phyloP scores from a whole-genome alignment of 2,329 filamentous ascomycete genomes.

The Pseudopithomyces maydicus region DNA sequence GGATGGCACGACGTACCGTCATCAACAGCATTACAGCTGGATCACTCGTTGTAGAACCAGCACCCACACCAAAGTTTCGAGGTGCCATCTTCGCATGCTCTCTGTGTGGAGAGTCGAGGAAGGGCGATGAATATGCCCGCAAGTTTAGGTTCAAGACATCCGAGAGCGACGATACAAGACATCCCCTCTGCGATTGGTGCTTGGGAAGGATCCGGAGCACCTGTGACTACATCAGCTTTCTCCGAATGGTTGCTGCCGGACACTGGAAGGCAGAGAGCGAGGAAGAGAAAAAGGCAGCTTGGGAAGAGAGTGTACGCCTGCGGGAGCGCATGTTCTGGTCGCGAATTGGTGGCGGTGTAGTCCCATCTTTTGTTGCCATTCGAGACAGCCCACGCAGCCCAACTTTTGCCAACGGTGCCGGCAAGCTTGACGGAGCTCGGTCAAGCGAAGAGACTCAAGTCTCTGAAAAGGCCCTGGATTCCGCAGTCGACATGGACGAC shows the following conservation, averaged over 20 bases:
- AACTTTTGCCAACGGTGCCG: conserved; percentile 28
- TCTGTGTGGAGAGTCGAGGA: conserved; percentile 83
- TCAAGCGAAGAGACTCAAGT: conserved; percentile 36
- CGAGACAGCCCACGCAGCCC: conserved; percentile 41
- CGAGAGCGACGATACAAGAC: conserved; percentile 84
- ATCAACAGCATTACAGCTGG: conserved; percentile 83
- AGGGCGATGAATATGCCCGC: conserved; percentile 71
- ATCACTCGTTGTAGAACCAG: conserved; percentile 83
- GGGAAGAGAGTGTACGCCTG: conserved; percentile 91
- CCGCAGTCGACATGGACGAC: conserved; percentile 29
- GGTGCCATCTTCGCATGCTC: conserved; percentile 73
- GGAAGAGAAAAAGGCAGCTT: conserved; percentile 83
- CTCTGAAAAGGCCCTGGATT: conserved; percentile 25
- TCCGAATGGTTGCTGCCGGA: conserved; percentile 89
- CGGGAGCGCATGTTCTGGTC: conserved; percentile 98
- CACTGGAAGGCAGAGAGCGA: conserved; percentile 85
- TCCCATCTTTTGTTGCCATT: conserved; percentile 63
- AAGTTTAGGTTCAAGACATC: conserved; percentile 88
- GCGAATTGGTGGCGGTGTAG: conserved; percentile 85
- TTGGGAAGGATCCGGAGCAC: conserved; percentile 81
- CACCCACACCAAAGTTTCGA: conserved; percentile 59
- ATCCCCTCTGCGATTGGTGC: conserved; percentile 89
- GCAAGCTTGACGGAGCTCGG: conserved; percentile 23
- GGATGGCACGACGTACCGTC: conserved; percentile 87
- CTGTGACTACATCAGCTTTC: conserved; percentile 90